These are phyloP conservation scores for Umbelopsis isabellina DNA, from an alignment of 192 early-diverging fungal species.

Conservation along the genomic window DNA sequence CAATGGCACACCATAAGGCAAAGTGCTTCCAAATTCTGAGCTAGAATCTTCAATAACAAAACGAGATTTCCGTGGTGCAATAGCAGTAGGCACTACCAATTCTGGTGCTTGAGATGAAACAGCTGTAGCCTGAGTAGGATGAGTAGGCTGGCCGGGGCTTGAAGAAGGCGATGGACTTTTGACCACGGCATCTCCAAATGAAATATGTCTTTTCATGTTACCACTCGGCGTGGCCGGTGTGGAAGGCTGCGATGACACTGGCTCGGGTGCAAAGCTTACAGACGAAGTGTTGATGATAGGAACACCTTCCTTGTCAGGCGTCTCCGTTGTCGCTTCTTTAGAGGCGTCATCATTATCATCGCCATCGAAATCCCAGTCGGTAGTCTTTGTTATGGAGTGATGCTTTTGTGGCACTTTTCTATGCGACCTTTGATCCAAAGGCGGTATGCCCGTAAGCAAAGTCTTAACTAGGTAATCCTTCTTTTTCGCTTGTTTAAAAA, in stretches of 20 bases:
- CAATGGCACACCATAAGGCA: neutral
- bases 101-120: conserved; percentile 17
- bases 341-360: conserved; percentile 18
- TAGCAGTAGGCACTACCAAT: conserved; percentile 14
- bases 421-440: conserved; percentile 70
- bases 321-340: neutral
- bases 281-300: conserved; percentile 16
- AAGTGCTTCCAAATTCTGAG: neutral
- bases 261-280: neutral
- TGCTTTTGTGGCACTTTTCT: conserved; percentile 52
- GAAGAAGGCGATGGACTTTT: conserved; percentile 25
- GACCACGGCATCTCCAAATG: conserved; percentile 39
- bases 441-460: conserved; percentile 64
- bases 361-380: conserved; percentile 71
- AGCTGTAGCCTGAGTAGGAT: conserved; percentile 18
- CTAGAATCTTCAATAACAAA: conserved; percentile 37
- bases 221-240: conserved; percentile 2
- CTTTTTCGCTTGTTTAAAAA: conserved; percentile 80
- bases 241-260: neutral
- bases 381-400: conserved; percentile 46
- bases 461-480: conserved; percentile 64
- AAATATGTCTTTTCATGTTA: conserved; percentile 37
- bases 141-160: neutral
- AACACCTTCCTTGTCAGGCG: neutral
- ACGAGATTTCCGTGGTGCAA: conserved; percentile 27